These are phyloP conservation scores for Agrocybe pediades DNA, from an alignment of 768 basidiomycete genomes.

Conservation along the genomic window DNA sequence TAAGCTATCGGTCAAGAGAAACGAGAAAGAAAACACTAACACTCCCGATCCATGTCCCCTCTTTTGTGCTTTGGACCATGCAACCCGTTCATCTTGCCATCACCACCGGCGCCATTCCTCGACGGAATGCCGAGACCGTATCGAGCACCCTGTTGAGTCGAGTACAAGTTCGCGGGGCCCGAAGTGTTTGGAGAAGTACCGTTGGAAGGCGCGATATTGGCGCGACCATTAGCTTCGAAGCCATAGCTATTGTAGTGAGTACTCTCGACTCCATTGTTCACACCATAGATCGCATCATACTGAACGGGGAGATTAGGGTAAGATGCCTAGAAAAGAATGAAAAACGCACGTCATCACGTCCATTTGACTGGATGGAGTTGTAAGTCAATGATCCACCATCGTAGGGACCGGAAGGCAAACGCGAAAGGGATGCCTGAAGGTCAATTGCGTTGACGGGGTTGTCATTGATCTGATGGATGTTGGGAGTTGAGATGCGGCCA, in stretches of 20 bases:
- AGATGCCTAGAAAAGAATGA: conserved; percentile 1
- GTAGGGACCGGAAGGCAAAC: conserved; percentile 61
- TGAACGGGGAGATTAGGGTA: conserved; percentile 31
- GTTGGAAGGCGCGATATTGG: conserved; percentile 25
- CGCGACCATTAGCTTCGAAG: conserved; percentile 49
- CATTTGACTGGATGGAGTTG: conserved; percentile 47
- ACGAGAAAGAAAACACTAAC: conserved; percentile 31
- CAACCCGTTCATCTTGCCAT: conserved; percentile 85
- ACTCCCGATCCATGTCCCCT: conserved; percentile 90
- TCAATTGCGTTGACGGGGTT: conserved; percentile 52
- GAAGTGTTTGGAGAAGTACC: conserved; percentile 35
- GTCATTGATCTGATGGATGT: conserved; percentile 51
- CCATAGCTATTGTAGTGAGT: conserved; percentile 60
- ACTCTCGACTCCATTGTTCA: conserved; percentile 51
- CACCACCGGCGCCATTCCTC: conserved; percentile 49
- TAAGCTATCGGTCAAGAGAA: neutral
- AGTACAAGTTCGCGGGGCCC: conserved; percentile 78
- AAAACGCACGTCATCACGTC: conserved; percentile 58
- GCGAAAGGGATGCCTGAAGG: conserved; percentile 72
- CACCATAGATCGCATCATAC: conserved; percentile 61
- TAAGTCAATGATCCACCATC: conserved; percentile 57
- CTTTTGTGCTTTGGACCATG: conserved; percentile 95
- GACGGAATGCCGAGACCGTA: conserved; percentile 69
- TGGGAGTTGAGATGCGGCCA: conserved; percentile 58
- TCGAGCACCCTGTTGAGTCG: conserved; percentile 69